A percentile compares a stretch with the other conserved stretches of the same genome.
phyloP scores from a whole-genome alignment of 2,329 filamentous ascomycete species.

The Talaromyces sp. region DNA sequence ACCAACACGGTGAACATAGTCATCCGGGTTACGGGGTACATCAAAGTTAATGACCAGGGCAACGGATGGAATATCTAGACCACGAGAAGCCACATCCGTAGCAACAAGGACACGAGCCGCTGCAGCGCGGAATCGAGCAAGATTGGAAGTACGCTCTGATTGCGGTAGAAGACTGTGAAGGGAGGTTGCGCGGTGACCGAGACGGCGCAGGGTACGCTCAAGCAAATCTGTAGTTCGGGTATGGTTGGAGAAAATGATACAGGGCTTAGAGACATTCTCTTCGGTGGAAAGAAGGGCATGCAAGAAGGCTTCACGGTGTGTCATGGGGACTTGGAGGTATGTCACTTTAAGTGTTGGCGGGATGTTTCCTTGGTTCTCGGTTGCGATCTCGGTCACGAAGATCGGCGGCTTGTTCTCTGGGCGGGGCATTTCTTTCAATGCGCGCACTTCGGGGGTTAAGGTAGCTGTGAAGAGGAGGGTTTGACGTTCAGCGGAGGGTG shows the following conservation, averaged over 20 bases:
- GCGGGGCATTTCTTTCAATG: constrained; percentile 75
- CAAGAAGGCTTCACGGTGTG: constrained; percentile 92
- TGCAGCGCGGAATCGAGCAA: constrained; percentile 85
- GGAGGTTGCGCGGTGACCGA: constrained; percentile 87
- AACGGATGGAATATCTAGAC: constrained; percentile 93
- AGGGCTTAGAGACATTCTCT: constrained; percentile 71
- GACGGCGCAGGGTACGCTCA: constrained; percentile 81
- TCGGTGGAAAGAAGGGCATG: constrained; percentile 84
- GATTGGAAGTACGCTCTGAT: constrained; percentile 79
- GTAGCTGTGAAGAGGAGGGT: constrained; percentile 96
- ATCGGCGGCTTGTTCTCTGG: constrained; percentile 72
- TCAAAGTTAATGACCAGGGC: constrained; percentile 93
- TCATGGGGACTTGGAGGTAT: constrained; percentile 85
- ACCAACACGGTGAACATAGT: constrained; percentile 96
- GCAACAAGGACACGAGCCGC: constrained; percentile 89
- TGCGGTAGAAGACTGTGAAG: constrained; percentile 88
- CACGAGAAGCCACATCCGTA: constrained; percentile 91
- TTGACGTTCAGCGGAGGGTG: constrained; percentile 77
- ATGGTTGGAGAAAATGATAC: constrained; percentile 94
- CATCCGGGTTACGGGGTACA: constrained; percentile 90
- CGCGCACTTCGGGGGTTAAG: constrained; percentile 86
- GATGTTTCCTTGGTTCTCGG: constrained; percentile 69
- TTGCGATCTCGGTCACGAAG: constrained; percentile 84
- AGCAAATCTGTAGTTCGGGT: constrained; percentile 86
- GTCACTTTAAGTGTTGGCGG: constrained; percentile 80